A percentile compares a stretch with the other conserved stretches of the same genome.
Evolutionary conservation across 225 moss, liverwort and hornwort species (phyloP).

Genomic region (Anthoceros angustus): DNA sequence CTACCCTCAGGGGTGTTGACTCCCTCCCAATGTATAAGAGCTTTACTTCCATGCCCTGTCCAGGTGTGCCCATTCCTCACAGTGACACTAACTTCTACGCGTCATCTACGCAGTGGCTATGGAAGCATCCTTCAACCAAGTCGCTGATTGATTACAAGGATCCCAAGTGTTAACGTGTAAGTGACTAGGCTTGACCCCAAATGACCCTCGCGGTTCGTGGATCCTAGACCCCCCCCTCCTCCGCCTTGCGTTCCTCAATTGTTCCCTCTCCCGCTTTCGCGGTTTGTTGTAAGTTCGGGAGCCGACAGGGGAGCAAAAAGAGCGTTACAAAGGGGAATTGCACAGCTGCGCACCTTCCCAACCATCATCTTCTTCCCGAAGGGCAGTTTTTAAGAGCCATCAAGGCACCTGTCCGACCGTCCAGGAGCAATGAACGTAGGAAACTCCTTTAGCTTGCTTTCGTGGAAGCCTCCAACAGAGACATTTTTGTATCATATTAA

Average conservation of each 20-base stretch:
- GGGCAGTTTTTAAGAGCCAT: conserved; percentile 53
- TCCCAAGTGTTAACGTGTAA: conserved; percentile 60
- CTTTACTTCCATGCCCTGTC: neutral
- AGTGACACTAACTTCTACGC: neutral
- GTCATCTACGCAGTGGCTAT: conserved; percentile 43
- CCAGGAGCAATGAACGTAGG: conserved; percentile 74
- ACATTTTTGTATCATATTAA: no score
- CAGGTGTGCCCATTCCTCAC: neutral
- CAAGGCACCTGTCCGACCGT: conserved; percentile 77
- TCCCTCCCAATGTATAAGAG: neutral
- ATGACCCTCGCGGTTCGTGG: neutral
- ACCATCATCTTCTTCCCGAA: conserved; percentile 75
- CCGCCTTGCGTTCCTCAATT: neutral
- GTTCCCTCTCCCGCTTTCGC: neutral
- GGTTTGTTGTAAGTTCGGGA: conserved; percentile 88
- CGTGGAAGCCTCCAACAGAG: conserved; percentile 54
- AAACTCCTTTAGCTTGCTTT: conserved; percentile 68
- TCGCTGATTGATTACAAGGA: conserved; percentile 49
- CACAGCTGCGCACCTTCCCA: conserved; percentile 66
- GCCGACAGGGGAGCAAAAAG: conserved; percentile 76
- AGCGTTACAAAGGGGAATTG: conserved; percentile 51
- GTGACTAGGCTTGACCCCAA: neutral
- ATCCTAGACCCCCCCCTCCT: neutral
- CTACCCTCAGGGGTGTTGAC: conserved; percentile 40
- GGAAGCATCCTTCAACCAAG: conserved; percentile 55